Base-by-base conservation (phyloP, 2,329 filamentous ascomycete species). In the Fusarium torreyae region DNA sequence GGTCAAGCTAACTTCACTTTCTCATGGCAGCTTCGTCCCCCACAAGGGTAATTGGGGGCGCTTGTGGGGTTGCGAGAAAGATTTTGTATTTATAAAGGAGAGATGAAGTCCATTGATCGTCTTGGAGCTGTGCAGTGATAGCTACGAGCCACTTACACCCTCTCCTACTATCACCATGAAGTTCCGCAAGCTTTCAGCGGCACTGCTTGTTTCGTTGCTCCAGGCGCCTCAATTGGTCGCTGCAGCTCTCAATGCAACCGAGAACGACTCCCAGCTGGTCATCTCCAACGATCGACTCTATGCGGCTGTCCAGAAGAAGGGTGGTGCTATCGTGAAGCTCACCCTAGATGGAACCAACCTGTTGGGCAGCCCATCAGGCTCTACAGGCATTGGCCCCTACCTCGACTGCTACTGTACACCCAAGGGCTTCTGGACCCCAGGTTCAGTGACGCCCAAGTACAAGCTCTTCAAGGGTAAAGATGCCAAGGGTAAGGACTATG, bases 401-500 rank as follows among this genome's bases (percentile, higher is more conserved):
- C 83, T 90, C 7, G 88, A 91, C 75, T 91, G 88, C 74, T 88
- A 90, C 76, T 91, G 88, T 72, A 86, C 81, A 0, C 87, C 87
- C 2, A 82, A 81, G 0, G 88, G 88, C 0, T 85, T 85, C 71
- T 91, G 87, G 78, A 90, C 87, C 0, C 86, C 88, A 0, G 88
- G 87, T 0, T 79, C 78, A 7, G 84, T 82, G 6, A 80, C 86
- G 60, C 74, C 74, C 11, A 77, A 75, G 62, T 82, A 83, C 76
- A 78, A 83, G 69, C 79, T 84, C 28, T 79, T 83, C 71, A 81
- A 82, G 66, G 82, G 83, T 56, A 82, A 79, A 70, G 83, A 84
- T 70, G 80, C 78, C 44, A 80, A 80, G n/a, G 83, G 84, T 1
- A 85, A 82, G 0, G 74, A 81, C 7, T 91, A 89, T 73, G 88